These are phyloP conservation scores for Tolypocladium pustulatum DNA, from an alignment of 2,329 filamentous ascomycete genomes.

Conservation along the genomic window DNA sequence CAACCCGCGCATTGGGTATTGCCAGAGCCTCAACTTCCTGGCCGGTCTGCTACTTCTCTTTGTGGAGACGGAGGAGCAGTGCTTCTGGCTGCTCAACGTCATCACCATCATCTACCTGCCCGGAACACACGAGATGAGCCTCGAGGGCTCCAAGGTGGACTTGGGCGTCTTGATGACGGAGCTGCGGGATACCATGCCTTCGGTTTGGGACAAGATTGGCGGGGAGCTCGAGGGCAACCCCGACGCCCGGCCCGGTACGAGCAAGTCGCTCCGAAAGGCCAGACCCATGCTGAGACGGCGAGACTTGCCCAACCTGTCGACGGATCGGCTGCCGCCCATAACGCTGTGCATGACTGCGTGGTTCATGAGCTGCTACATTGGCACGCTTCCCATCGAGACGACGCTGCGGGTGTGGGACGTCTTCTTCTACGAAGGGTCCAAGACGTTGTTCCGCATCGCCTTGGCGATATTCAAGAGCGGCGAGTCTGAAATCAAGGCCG, in stretches of 20 bases:
- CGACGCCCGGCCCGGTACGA: constrained; percentile 22
- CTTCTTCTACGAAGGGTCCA: constrained; percentile 91
- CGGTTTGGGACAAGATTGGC: constrained; percentile 80
- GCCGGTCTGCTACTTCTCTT: constrained; percentile 84
- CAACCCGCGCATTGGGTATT: constrained; percentile 88
- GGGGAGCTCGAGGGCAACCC: constrained; percentile 54
- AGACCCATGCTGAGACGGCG: constrained; percentile 29
- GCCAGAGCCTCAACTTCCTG: constrained; percentile 90
- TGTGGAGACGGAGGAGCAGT: constrained; percentile 77
- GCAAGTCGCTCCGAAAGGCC: constrained; percentile 23
- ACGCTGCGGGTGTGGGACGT: constrained; percentile 91
- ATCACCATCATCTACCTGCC: constrained; percentile 83
- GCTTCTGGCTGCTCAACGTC: constrained; percentile 87
- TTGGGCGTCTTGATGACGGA: constrained; percentile 86
- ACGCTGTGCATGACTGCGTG: constrained; percentile 88
- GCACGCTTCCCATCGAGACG: constrained; percentile 82
- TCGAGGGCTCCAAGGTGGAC: constrained; percentile 89
- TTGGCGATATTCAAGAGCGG: constrained; percentile 85
- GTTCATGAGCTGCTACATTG: constrained; percentile 97
- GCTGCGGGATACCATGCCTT: constrained; percentile 71
- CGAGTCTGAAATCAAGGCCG: constrained; percentile 67
- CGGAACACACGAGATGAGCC: constrained; percentile 79
- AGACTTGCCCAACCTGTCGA: constrained; percentile 27
- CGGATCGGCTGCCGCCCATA: constrained; percentile 67
- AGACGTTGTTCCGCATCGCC: constrained; percentile 86